Evolutionary conservation across 1,139 yeast genomes (phyloP).

Genomic region (Taphrina sp.): DNA sequence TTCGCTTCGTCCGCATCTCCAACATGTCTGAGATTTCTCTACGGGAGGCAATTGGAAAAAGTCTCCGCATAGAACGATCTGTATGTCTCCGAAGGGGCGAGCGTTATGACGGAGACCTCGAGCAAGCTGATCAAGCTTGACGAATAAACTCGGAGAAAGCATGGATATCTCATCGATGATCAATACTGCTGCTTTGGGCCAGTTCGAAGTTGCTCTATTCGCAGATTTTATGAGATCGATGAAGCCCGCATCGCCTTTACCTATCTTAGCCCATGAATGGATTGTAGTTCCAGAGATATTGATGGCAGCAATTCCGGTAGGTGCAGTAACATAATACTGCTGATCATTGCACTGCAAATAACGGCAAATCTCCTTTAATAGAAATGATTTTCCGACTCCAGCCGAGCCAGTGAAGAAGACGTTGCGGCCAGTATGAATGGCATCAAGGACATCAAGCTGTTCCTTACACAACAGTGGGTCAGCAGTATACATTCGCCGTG

Average conservation of each 20-base stretch:
- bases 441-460: conserved; percentile 63
- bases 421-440: conserved; percentile 52
- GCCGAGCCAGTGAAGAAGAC: conserved; percentile 92
- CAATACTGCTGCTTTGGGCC: conserved; percentile 63
- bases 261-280: conserved; percentile 84
- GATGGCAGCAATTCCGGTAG: conserved; percentile 91
- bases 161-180: conserved; percentile 84
- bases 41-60: conserved; percentile 92
- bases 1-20: conserved; percentile 4
- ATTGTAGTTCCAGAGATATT: conserved; percentile 84
- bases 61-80: conserved; percentile 80
- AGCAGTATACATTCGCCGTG: not conserved
- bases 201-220: conserved; percentile 54
- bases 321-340: conserved; percentile 77
- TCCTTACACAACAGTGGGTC: conserved; percentile 46
- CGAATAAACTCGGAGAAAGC: conserved; percentile 75
- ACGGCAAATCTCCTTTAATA: conserved; percentile 67
- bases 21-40: conserved; percentile 42
- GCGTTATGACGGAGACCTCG: conserved; percentile 52
- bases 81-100: conserved; percentile 85
- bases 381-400: conserved; percentile 83
- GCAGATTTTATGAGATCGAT: conserved; percentile 54
- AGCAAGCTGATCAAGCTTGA: conserved; percentile 67
- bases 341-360: conserved; percentile 44
- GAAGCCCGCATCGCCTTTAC: conserved; percentile 59